Evolutionary conservation across 495 filamentous ascomycete genomes (phyloP), one percentile per base, ranked within the genome.

Genomic region (Thozetella sp.): DNA sequence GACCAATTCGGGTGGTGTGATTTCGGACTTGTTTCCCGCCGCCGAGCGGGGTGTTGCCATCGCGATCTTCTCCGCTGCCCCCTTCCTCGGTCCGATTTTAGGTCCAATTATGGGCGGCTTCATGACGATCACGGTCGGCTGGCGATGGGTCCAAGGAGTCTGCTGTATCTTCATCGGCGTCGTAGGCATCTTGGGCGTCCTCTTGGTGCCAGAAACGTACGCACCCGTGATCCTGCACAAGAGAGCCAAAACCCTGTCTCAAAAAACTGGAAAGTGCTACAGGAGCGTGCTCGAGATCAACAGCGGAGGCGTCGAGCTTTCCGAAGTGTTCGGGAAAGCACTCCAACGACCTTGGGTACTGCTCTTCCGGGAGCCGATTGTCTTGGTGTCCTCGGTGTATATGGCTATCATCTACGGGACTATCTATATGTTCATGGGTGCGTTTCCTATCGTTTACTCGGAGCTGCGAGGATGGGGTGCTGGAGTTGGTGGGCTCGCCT

Each of bases 181-280:
- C 22, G 69, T 91, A 54, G 85, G 91, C 56, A 77, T 83, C 27
- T 67, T 80, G 23, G 84, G 93, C 55, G 64, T 84, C 43, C 66
- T 90, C n/a, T 72, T 88, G 34, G 85, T 95, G 1, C 92, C 93
- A 12, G 93, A 97, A 75, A 97, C 93, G 0, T 97, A 97, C 70
- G 86, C 68, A 0, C 77, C 81, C 13, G 84, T 88, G 19, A 79
- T 97, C n/a, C 80, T 97, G 27, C 85, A 88, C 55, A 74, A 78
- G 24, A 90, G 91, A 53, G 93, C 93, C 1, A 76, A 74, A 27
- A 78, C 80, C 57, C 76, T 94, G 26, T 85, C 88, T 45, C 70
- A 84, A 67, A 78, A 86, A 56, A 95, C 89, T 10, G 88, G 90
- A 12, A 87, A 93, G 51, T 69, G 74, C 19, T 83, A 85, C 70